These are phyloP conservation scores for Avena eriantha DNA, from an alignment of 176 grass and related monocot genomes.

Conservation along the genomic window DNA sequence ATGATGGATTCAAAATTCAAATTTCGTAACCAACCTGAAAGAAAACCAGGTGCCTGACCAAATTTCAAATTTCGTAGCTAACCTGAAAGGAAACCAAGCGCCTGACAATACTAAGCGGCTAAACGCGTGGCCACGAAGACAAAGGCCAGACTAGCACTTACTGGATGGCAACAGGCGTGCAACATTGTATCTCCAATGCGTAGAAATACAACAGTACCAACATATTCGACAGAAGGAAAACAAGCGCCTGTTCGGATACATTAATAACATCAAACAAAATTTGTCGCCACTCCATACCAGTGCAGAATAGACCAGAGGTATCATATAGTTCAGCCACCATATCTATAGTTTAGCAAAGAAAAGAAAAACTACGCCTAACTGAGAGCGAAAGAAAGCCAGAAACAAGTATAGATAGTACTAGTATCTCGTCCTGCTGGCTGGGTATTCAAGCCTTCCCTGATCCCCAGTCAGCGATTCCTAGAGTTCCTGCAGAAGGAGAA, in stretches of 20 bases:
- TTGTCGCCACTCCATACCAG: not conserved
- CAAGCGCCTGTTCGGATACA: not conserved
- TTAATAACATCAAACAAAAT: not conserved
- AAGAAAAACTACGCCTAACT: not conserved
- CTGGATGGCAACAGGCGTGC: too few species aligned
- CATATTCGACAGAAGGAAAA: not conserved
- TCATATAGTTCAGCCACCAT: not conserved
- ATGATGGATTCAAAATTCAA: too few species aligned
- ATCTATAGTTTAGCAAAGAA: constrained; percentile 13
- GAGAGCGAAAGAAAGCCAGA: not conserved
- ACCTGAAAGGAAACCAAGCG: too few species aligned
- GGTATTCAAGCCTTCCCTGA: not conserved
- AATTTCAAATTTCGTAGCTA: too few species aligned
- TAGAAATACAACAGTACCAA: not conserved
- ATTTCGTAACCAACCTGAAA: too few species aligned
- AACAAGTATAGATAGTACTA: not conserved
- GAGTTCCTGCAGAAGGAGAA: not conserved
- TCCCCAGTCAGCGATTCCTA: not conserved
- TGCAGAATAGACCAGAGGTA: not conserved
- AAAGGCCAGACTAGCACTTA: too few species aligned
- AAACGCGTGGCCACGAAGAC: too few species aligned
- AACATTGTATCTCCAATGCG: not conserved
- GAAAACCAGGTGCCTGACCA: too few species aligned
- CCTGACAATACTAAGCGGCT: too few species aligned
- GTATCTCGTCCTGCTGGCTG: not conserved